These are phyloP conservation scores for Flaveria trinervia DNA, from an alignment of 129 eudicot genomes.

Conservation along the genomic window DNA sequence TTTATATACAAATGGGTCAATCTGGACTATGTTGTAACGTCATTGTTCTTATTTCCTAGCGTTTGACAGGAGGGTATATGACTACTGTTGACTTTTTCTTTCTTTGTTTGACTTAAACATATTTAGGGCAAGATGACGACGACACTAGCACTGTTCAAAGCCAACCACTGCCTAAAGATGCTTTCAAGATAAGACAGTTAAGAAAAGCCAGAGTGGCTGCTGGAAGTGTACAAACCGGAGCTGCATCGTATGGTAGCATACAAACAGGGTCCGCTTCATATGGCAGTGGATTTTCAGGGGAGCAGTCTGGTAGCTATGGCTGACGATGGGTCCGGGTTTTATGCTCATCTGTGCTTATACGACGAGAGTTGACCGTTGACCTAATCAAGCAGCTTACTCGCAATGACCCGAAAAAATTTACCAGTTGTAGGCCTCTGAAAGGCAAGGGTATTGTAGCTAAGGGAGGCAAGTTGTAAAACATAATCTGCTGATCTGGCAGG, in stretches of 20 bases:
- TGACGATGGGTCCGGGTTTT: conserved; percentile 32
- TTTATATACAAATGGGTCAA: not conserved
- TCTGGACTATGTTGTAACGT: not conserved
- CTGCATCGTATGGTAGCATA: conserved; percentile 75
- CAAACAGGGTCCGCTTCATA: conserved; percentile 85
- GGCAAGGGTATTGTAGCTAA: conserved; percentile 2
- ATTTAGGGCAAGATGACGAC: conserved; percentile 87
- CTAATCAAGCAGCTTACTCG: conserved; percentile 4
- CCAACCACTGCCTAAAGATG: conserved; percentile 84
- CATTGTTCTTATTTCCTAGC: too few relatives aligned
- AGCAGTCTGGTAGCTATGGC: conserved; percentile 70
- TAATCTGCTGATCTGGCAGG: not conserved
- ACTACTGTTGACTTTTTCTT: not conserved
- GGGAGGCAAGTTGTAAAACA: conserved; percentile 12
- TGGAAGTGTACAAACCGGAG: conserved; percentile 45
- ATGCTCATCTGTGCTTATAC: not conserved
- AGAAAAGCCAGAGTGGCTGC: conserved; percentile 62
- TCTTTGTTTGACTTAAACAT: not conserved
- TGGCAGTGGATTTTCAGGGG: conserved; percentile 89
- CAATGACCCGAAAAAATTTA: not conserved
- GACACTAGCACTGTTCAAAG: conserved; percentile 73
- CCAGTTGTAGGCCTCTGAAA: conserved; percentile 1
- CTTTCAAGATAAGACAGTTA: conserved; percentile 74
- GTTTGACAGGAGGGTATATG: too few relatives aligned
- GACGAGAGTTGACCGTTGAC: conserved; percentile 1